Base-by-base conservation (phyloP, 768 basidiomycete species). In the Xerocomellus intermedius region DNA sequence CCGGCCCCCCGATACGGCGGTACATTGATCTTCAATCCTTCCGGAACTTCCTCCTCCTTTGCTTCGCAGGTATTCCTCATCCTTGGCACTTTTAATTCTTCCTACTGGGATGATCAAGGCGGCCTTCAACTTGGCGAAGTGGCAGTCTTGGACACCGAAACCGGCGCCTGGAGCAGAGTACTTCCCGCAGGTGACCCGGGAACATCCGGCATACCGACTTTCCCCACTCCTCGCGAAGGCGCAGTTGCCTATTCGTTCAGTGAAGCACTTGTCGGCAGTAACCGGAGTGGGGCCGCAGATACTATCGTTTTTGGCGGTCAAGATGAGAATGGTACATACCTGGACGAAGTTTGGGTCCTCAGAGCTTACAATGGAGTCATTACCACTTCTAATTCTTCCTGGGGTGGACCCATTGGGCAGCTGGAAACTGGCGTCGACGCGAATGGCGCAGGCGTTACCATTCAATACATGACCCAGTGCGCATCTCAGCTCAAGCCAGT, bases 291-390 rank as follows among this genome's bases (percentile, higher is more conserved):
- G 19, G 81, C 79, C 19, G 76, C 87, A 24, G 91, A 93, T 64
- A 86, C 82, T 17, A 78, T 93, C 42, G 82, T 92, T 10, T 93
- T 90, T 59, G 91, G 91, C 33, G 91, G 91, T 38, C 79, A 80
- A 60, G 88, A 90, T 65, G 74, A 76, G 42, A 67, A 73, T 52
- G 90, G 90, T 14, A 81, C 75, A 24, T 85, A 88, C 64, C 75
- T 91, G 4, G 79, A 83, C 38, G 91, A 93, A 52, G 64, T 93
- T 12, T 93, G 91, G 91, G 67, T 93, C 8, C 75, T 93, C 56
- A 77, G 91, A 50, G 81, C 87, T 5, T 92, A 91, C 69, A 77
- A 79, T 56, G 85, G 77, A n/a, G 69, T 77, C 32, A 64, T 89
- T 52, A 79, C 79, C n/a, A 59, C 78, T n/a, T 78, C 83, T 2